Conservation (phyloP, 1,284 basidiomycete genomes). For the Sanghuangporus baumii region DNA sequence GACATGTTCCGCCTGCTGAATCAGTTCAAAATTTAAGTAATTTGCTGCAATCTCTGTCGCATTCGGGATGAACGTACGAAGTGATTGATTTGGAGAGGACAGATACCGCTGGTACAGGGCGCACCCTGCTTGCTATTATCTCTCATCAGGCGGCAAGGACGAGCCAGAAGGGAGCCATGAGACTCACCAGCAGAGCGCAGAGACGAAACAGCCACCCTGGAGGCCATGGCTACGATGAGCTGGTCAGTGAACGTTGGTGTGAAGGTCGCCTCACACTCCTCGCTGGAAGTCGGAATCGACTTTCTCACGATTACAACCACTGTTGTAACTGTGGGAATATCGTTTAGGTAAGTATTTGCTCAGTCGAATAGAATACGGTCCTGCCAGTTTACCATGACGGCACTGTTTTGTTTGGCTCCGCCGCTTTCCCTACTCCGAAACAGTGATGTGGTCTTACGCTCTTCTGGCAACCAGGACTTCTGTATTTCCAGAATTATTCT, state of each 20-base stretch:
- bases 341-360: not conserved
- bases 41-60: not conserved
- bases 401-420: not conserved
- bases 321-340: conserved; percentile 18
- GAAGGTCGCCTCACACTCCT: not conserved
- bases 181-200: conserved; percentile 55
- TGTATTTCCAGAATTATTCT: conserved; percentile 30
- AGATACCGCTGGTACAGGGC: conserved; percentile 49
- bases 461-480: conserved; percentile 34
- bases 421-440: not conserved
- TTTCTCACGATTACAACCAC: conserved; percentile 18
- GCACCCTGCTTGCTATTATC: conserved; percentile 33
- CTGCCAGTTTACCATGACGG: conserved; percentile 22
- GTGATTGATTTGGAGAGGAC: conserved; percentile 45
- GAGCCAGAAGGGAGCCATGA: not conserved
- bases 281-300: conserved; percentile 13
- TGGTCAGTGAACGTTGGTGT: conserved; percentile 1
- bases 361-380: not conserved
- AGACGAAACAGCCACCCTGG: conserved; percentile 63
- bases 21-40: not conserved
- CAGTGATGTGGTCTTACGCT: conserved; percentile 31
- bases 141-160: not conserved
- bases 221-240: conserved; percentile 44
- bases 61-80: conserved; percentile 42
- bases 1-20: conserved; percentile 56